Evolutionary conservation across 305 asterid genomes (phyloP).

Genomic region (Salvia sclarea): DNA sequence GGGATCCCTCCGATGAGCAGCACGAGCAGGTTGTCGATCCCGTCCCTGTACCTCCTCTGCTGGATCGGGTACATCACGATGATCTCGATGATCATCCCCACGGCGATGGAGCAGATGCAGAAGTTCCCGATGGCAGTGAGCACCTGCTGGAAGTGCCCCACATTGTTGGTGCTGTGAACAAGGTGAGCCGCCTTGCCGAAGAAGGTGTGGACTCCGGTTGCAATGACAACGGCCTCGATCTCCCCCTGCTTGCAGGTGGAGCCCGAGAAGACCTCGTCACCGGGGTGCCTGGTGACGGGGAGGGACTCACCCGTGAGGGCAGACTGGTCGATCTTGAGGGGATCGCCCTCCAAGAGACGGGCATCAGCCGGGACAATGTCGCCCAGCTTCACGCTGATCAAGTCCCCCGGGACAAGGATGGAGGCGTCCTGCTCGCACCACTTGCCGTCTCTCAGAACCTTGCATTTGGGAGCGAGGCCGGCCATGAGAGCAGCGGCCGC

Average conservation of each 20-base stretch:
- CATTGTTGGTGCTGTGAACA: slow-evolving; percentile 68
- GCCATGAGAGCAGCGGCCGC: slow-evolving; percentile 89
- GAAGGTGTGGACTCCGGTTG: slow-evolving; percentile 69
- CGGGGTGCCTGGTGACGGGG: slow-evolving; percentile 62
- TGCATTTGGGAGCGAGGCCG: slow-evolving; percentile 75
- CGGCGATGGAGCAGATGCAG: slow-evolving; percentile 63
- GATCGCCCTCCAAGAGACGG: slow-evolving; percentile 84
- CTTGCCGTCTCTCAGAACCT: slow-evolving; percentile 73
- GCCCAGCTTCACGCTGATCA: slow-evolving; percentile 77
- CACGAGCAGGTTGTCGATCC: slow-evolving; percentile 65
- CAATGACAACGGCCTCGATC: slow-evolving; percentile 67
- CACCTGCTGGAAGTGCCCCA: slow-evolving; percentile 73
- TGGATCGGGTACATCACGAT: slow-evolving; percentile 68
- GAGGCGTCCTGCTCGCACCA: slow-evolving; percentile 85
- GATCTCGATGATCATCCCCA: slow-evolving; percentile 59
- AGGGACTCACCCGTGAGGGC: slow-evolving; percentile 78
- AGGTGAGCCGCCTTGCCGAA: slow-evolving; percentile 87
- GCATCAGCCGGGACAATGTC: slow-evolving; percentile 89
- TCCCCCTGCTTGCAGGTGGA: slow-evolving; percentile 83
- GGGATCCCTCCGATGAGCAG: slow-evolving; percentile 75
- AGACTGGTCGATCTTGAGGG: slow-evolving; percentile 78
- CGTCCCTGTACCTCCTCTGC: slow-evolving; percentile 54
- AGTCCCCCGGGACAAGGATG: slow-evolving; percentile 77
- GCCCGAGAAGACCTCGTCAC: slow-evolving; percentile 61
- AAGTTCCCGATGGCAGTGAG: slow-evolving; percentile 68